These are phyloP conservation scores for Saposhnikovia divaricata DNA, from an alignment of 129 eudicot species.

Conservation along the genomic window DNA sequence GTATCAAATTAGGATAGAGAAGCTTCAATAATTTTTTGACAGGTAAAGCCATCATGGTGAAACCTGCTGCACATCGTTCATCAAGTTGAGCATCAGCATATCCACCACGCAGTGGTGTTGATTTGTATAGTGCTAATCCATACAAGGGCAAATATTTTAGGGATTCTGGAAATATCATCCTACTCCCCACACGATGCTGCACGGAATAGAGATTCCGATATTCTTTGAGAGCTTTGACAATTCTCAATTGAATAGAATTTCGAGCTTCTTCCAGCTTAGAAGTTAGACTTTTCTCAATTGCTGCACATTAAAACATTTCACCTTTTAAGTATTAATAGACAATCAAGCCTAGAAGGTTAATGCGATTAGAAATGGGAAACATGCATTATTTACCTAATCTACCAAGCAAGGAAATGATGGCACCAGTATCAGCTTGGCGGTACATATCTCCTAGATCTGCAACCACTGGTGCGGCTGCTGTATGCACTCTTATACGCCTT, in stretches of 20 bases:
- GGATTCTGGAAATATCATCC: conserved; percentile 97
- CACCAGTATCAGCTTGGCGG: conserved; percentile 94
- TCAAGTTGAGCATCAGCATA: conserved; percentile 82
- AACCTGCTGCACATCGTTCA: conserved; percentile 94
- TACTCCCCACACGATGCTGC: conserved; percentile 74
- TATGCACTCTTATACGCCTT: conserved; percentile 97
- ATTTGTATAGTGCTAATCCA: conserved; percentile 69
- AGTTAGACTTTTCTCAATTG: conserved; percentile 78
- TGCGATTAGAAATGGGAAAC: background rate
- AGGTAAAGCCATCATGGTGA: conserved; percentile 96
- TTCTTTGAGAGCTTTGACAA: conserved; percentile 87
- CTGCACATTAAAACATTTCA: conserved; percentile 35
- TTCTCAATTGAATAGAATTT: conserved; percentile 46
- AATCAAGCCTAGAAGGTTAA: background rate
- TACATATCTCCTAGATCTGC: conserved; percentile 93
- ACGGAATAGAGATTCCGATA: conserved; percentile 82
- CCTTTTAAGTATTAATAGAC: background rate
- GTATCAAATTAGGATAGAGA: conserved; percentile 70
- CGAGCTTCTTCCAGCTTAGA: conserved; percentile 88
- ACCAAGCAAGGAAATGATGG: conserved; percentile 64
- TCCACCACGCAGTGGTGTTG: conserved; percentile 85
- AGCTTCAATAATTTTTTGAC: conserved; percentile 72
- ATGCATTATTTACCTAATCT: conserved; percentile 58
- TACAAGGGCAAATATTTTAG: conserved; percentile 69
- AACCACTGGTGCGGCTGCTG: conserved; percentile 98